These are phyloP conservation scores for Tieghemiomyces parasiticus DNA, from an alignment of 192 early-diverging fungal genomes.

Conservation along the genomic window DNA sequence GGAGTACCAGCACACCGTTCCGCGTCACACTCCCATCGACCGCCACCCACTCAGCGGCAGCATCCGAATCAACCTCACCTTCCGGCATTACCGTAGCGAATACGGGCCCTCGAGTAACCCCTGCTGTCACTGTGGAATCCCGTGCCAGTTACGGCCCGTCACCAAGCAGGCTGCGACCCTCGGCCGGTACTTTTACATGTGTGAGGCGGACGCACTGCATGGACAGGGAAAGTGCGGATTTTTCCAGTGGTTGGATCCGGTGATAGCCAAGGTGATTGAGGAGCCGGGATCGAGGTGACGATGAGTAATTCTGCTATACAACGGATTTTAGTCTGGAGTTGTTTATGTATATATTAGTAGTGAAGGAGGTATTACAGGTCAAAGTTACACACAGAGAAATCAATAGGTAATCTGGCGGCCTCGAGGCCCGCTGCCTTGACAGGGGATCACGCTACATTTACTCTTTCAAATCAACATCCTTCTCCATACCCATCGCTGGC, in stretches of 20 bases:
- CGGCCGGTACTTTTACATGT: constrained; percentile 9
- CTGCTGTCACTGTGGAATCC: constrained; percentile 4
- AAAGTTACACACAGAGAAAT: no score
- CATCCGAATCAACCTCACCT: constrained; percentile 11
- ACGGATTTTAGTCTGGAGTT: no score
- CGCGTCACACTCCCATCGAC: constrained; percentile 6
- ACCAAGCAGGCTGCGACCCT: neutral
- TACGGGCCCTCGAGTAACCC: neutral
- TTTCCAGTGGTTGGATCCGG: constrained; percentile 12
- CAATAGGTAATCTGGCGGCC: no score
- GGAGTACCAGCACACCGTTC: constrained; percentile 9
- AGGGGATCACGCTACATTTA: no score
- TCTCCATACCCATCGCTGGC: no score
- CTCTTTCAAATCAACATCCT: no score
- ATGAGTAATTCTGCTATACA: no score
- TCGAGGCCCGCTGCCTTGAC: no score
- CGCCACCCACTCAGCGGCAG: neutral
- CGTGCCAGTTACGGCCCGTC: constrained; percentile 9
- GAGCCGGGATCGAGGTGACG: no score
- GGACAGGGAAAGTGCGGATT: constrained; percentile 1
- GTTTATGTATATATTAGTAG: no score
- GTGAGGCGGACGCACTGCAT: neutral
- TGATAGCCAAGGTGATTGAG: no score
- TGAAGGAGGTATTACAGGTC: no score
- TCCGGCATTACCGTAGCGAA: constrained; percentile 7